Conservation (phyloP, 2,329 filamentous ascomycete genomes). For the Pseudogymnoascus sp. region DNA sequence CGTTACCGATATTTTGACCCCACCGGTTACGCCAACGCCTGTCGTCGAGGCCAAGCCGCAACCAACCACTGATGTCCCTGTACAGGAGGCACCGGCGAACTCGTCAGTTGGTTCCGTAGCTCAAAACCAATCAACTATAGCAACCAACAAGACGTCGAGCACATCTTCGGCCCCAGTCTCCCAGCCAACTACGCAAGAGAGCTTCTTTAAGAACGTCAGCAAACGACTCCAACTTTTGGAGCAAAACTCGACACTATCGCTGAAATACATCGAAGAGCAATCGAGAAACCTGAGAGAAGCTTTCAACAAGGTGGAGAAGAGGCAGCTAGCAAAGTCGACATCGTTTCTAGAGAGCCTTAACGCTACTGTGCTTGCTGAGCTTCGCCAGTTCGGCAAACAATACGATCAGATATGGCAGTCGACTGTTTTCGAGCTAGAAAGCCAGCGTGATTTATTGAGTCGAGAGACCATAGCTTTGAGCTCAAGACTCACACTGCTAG, state of each 20-base stretch:
- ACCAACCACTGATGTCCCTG: neutral
- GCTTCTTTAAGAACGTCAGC: slow-evolving; percentile 93
- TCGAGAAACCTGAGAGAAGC: slow-evolving; percentile 84
- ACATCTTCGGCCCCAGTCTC: slow-evolving; percentile 41
- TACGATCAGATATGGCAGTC: slow-evolving; percentile 97
- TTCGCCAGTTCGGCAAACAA: slow-evolving; percentile 69
- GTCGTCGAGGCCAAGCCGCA: neutral
- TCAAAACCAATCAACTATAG: neutral
- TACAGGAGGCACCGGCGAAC: neutral
- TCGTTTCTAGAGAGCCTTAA: slow-evolving; percentile 82
- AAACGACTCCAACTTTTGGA: slow-evolving; percentile 89
- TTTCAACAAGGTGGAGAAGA: slow-evolving; percentile 77
- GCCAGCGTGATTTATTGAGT: slow-evolving; percentile 76
- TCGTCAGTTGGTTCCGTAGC: neutral
- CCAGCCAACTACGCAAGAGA: slow-evolving; percentile 85
- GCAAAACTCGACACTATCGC: slow-evolving; percentile 81
- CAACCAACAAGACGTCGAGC: slow-evolving; percentile 24
- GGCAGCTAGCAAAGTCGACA: slow-evolving; percentile 76
- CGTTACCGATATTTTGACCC: neutral
- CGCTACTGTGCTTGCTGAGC: slow-evolving; percentile 72
- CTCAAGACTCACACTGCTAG: slow-evolving; percentile 73
- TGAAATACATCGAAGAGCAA: slow-evolving; percentile 96
- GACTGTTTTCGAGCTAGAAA: slow-evolving; percentile 84
- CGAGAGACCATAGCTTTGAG: slow-evolving; percentile 78
- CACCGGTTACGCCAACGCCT: neutral